phyloP scores from a whole-genome alignment of 1,284 basidiomycete species.

The Laetiporus sulphureus region DNA sequence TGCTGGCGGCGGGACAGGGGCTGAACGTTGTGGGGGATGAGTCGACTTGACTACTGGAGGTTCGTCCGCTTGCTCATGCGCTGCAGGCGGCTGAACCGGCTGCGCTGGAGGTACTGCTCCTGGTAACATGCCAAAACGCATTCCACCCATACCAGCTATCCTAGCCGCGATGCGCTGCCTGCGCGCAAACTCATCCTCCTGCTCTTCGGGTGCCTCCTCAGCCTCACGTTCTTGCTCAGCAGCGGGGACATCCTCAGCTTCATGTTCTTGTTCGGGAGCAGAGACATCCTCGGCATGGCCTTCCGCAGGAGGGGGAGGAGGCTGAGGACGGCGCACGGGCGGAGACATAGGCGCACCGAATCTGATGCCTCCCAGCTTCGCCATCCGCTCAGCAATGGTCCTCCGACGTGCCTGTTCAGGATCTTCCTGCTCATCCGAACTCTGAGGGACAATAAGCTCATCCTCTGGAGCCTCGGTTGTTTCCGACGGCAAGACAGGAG shows the following conservation, averaged over 20 bases:
- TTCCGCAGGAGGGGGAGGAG: conserved; percentile 28
- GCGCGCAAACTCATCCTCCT: conserved; percentile 61
- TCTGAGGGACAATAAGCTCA: conserved; percentile 8
- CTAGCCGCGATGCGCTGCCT: conserved; percentile 65
- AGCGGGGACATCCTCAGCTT: conserved; percentile 2
- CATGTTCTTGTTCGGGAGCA: conserved; percentile 12
- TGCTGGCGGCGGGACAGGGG: conserved; percentile 23
- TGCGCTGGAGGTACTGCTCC: conserved; percentile 14
- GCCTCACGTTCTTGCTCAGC: conserved; percentile 22
- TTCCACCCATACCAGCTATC: conserved; percentile 67
- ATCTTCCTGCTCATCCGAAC: conserved; percentile 39
- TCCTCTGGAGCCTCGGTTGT: too few relatives aligned
- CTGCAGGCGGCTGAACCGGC: conserved; percentile 17
- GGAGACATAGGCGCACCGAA: conserved; percentile 50
- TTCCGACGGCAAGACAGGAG: conserved; percentile 5
- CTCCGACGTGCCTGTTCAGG: conserved; percentile 42
- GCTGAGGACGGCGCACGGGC: conserved; percentile 35
- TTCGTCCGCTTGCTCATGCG: conserved; percentile 10
- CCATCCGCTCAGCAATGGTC: conserved; percentile 76
- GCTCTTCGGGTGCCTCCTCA: conserved; percentile 37
- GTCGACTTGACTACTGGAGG: conserved; percentile 9
- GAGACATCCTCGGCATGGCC: conserved; percentile 21
- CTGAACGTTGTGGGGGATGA: conserved; percentile 15
- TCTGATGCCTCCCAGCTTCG: conserved; percentile 65
- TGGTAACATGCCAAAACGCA: conserved; percentile 72